Evolutionary conservation across 176 grass and related monocot species (phyloP).

Genomic region (Rhynchospora pubera): DNA sequence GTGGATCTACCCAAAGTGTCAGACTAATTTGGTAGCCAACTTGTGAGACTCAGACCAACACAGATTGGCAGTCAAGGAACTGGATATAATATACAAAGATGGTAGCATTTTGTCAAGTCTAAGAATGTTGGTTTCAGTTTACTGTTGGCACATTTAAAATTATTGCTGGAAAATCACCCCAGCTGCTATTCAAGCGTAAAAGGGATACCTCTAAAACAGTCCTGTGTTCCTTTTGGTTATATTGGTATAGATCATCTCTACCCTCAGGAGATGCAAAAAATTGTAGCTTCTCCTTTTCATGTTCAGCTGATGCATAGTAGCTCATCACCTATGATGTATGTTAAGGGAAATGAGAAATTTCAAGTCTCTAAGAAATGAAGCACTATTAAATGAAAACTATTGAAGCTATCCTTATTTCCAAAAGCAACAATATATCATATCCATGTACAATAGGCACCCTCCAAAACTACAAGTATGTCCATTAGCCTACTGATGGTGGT

Average conservation of each 20-base stretch:
- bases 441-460: not conserved
- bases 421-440: not conserved
- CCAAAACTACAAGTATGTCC: not conserved
- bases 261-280: constrained; percentile 96
- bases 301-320: constrained; percentile 61
- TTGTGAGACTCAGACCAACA: not conserved
- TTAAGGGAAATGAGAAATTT: not conserved
- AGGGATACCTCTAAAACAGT: constrained; percentile 69
- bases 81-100: not conserved
- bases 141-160: not conserved
- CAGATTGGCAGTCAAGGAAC: not conserved
- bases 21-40: not conserved
- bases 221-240: constrained; percentile 85
- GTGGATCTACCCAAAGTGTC: not conserved
- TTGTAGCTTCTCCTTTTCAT: constrained; percentile 79
- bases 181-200: constrained; percentile 18
- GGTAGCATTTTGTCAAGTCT: constrained; percentile 1
- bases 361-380: not conserved
- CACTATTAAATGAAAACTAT: not conserved
- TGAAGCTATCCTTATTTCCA: not conserved
- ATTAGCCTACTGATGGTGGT: not conserved
- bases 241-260: constrained; percentile 75
- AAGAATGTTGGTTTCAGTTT: not conserved
- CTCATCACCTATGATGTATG: constrained; percentile 56
- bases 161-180: not conserved